Evolutionary conservation across 352 stramenopile species (phyloP).

Genomic region (Pythium sukuiense): DNA sequence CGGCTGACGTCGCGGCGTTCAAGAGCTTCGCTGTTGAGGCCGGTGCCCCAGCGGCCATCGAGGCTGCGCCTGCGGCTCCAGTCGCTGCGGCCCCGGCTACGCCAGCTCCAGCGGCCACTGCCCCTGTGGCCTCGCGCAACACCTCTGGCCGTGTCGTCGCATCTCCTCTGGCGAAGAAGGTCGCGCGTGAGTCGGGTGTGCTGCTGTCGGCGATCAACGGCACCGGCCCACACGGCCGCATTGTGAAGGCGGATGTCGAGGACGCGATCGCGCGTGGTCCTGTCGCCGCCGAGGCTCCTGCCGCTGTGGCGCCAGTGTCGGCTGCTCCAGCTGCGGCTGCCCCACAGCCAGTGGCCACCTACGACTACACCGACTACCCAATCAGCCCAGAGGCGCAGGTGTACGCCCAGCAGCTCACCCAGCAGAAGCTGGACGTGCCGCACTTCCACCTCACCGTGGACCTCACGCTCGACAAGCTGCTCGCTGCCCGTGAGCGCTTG

Average conservation of each 20-base stretch:
- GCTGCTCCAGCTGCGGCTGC: constrained; percentile 24
- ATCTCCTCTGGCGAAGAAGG: constrained; percentile 93
- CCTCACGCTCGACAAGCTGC: constrained; percentile 90
- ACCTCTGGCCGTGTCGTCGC: constrained; percentile 88
- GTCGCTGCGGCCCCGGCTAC: constrained; percentile 31
- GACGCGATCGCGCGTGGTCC: constrained; percentile 80
- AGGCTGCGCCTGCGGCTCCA: constrained; percentile 26
- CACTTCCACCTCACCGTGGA: constrained; percentile 98
- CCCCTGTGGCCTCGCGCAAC: constrained; percentile 16
- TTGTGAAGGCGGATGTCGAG: constrained; percentile 94
- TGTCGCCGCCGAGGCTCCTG: constrained; percentile 27
- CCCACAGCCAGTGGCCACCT: constrained; percentile 44
- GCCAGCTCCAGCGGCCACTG: constrained; percentile 18
- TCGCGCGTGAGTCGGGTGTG: constrained; percentile 78
- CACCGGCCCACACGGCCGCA: constrained; percentile 85
- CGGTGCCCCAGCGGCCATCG: constrained; percentile 18
- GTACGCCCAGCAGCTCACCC: constrained; percentile 85
- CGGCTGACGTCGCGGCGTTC: constrained; percentile 57
- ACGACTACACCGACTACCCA: constrained; percentile 93
- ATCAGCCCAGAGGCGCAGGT: constrained; percentile 78
- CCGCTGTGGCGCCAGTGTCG: constrained; percentile 26
- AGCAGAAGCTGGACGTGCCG: constrained; percentile 94
- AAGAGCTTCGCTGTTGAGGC: constrained; percentile 52
- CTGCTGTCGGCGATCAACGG: constrained; percentile 70
- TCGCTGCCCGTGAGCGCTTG: constrained; percentile 90